Base-by-base conservation (phyloP, 2,329 filamentous ascomycete species). In the Epichloe elymi region DNA sequence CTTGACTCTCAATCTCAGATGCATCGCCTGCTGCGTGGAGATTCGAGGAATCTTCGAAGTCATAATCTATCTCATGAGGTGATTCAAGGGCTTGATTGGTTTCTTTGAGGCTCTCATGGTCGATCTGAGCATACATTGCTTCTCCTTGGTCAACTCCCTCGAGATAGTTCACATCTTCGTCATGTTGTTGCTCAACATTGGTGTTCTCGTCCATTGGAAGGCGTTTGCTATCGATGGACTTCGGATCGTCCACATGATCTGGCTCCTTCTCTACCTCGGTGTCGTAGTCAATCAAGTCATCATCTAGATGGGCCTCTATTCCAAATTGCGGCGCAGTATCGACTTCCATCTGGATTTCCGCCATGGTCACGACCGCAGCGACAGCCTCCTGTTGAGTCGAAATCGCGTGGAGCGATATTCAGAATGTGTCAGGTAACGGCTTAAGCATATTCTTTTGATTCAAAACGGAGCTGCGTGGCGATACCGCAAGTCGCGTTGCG, bases 221-320 rank as follows among this genome's bases (percentile, higher is more conserved):
- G 19, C n/a, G 4, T 46, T 33, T 11, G 5, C 30, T 12, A 14
- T 20, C 12, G n/a, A 36, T 19, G 7, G 12, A 23, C 11, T 43
- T n/a, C 10, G 8, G 26, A 4, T 37, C 19, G 3, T 36, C 33
- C 26, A 14, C 33, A 30, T 6, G 3, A 19, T 47, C 8, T 30
- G 19, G 26, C 33, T 26, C 15, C 26, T 49, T 50, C n/a, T 56
- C 51, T 33, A 55, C 46, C 41, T 63, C 67, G 48, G 62, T 66
- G 33, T 69, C 67, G 40, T 67, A 70, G 51, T 67, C 63, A 47
- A 70, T 66, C 23, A 68, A 55, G 51, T 70, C 67, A 14, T 68
- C 62, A 39, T 67, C 63, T 7, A 55, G 52, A 23, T 56, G 58
- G 5, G 47, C 50, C 20, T 60, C 60, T 7, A 60, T 46, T 38